These are phyloP conservation scores for Exophiala bonariae DNA, from an alignment of 2,329 filamentous ascomycete genomes.

Conservation along the genomic window DNA sequence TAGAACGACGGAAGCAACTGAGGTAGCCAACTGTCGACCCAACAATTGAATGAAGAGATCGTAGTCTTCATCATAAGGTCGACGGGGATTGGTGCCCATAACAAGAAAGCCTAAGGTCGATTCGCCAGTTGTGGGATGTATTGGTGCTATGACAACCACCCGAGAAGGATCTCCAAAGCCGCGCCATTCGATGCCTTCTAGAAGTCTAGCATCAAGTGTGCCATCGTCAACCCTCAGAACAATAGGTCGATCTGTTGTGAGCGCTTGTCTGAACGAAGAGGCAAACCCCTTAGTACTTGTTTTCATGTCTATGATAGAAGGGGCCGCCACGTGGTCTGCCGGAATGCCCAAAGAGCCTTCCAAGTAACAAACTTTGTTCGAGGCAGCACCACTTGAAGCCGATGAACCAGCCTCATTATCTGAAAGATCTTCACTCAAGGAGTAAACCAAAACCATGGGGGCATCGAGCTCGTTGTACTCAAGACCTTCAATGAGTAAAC, in stretches of 20 bases:
- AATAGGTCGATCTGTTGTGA: slow-evolving; percentile 66
- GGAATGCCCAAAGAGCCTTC: slow-evolving; percentile 73
- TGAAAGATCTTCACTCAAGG: slow-evolving; percentile 63
- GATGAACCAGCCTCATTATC: slow-evolving; percentile 73
- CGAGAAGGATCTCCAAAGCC: slow-evolving; percentile 71
- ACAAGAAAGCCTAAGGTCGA: slow-evolving; percentile 75
- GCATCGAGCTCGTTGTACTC: slow-evolving; percentile 74
- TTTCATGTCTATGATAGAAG: slow-evolving; percentile 66
- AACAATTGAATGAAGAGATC: slow-evolving; percentile 74
- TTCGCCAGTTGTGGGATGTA: slow-evolving; percentile 74
- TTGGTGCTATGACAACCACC: slow-evolving; percentile 73
- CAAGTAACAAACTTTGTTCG: slow-evolving; percentile 65
- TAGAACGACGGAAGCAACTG: slow-evolving; percentile 75
- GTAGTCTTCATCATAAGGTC: slow-evolving; percentile 80
- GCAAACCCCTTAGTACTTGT: slow-evolving; percentile 72
- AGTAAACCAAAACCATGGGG: slow-evolving; percentile 76
- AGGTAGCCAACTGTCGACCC: slow-evolving; percentile 74
- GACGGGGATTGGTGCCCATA: slow-evolving; percentile 73
- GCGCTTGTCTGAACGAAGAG: slow-evolving; percentile 73
- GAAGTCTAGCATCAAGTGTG: slow-evolving; percentile 63
- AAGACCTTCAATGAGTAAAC: slow-evolving; percentile 66
- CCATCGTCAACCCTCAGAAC: slow-evolving; percentile 67
- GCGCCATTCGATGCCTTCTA: slow-evolving; percentile 67
- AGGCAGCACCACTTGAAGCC: slow-evolving; percentile 64
- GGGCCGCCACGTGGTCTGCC: slow-evolving; percentile 60